Percentiles rank a stretch among this genome's conserved stretches.
These are phyloP conservation scores for Inga laurina DNA, from an alignment of 306 rosid genomes.

Conservation along the genomic window DNA sequence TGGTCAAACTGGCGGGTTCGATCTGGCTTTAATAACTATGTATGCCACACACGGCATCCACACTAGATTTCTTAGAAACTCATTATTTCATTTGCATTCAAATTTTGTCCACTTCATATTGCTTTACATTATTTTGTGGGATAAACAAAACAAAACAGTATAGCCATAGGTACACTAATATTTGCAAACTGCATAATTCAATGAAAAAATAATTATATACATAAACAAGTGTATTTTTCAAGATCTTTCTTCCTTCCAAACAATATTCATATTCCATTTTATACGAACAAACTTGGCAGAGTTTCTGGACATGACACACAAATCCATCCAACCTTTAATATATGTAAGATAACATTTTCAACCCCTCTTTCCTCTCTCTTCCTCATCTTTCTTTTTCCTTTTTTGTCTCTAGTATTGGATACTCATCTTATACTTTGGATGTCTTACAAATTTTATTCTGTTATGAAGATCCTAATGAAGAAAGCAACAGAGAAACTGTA, in stretches of 20 bases:
- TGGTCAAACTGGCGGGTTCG: no score
- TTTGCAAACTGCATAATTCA: not conserved
- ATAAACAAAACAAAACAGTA: not conserved
- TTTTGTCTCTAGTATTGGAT: not conserved
- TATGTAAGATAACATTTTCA: not conserved
- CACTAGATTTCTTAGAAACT: not conserved
- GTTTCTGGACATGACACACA: conserved; percentile 5
- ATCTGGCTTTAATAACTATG: no score
- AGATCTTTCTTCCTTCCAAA: not conserved
- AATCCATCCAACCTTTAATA: not conserved
- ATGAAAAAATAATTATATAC: not conserved
- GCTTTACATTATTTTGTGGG: not conserved
- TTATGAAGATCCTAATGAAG: conserved; percentile 12
- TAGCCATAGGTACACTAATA: not conserved
- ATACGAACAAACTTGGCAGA: not conserved
- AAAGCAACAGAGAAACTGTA: conserved; percentile 14
- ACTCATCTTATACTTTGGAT: conserved; percentile 2
- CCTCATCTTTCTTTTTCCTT: not conserved
- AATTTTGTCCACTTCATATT: not conserved
- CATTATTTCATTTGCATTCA: not conserved
- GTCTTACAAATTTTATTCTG: not conserved
- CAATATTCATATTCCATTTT: not conserved
- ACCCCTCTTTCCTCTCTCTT: not conserved
- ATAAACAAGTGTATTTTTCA: not conserved
- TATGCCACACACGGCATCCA: not conserved